phyloP scores from a whole-genome alignment of 371 early-diverging fungal genomes.

The Mortierella sp. region DNA sequence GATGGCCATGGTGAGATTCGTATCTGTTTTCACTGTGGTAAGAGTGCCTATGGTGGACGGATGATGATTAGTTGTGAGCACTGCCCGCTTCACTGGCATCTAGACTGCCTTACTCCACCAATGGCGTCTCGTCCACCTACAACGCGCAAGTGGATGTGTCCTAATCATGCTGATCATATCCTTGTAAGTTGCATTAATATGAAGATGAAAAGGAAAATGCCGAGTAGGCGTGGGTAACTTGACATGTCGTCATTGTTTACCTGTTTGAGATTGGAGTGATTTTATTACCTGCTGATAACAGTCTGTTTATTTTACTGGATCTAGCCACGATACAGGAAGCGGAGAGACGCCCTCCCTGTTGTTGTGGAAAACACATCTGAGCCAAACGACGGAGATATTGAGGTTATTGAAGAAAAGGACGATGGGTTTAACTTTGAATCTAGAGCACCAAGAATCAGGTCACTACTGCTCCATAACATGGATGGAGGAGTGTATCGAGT shows the following conservation, averaged over 20 bases:
- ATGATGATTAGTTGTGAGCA: constrained; percentile 85
- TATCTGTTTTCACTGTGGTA: constrained; percentile 72
- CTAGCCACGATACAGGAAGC: constrained; percentile 25
- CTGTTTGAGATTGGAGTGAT: too few species aligned
- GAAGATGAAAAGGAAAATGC: not conserved
- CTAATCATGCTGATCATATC: constrained; percentile 38
- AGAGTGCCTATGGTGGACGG: constrained; percentile 65
- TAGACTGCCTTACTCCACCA: constrained; percentile 90
- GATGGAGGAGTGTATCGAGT: constrained; percentile 57
- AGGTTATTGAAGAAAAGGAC: constrained; percentile 38
- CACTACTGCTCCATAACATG: constrained; percentile 18
- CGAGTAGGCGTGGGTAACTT: not conserved
- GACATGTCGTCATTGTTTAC: constrained; percentile 22
- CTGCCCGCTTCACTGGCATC: constrained; percentile 88
- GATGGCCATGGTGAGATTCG: constrained; percentile 67
- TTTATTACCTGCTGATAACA: not conserved
- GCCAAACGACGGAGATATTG: constrained; percentile 56
- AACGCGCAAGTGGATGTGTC: constrained; percentile 89
- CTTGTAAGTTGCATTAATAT: constrained; percentile 24
- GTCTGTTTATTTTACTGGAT: not conserved
- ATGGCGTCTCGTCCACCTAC: constrained; percentile 75
- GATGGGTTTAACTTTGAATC: not conserved
- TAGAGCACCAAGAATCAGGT: constrained; percentile 29
- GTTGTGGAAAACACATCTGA: constrained; percentile 12
- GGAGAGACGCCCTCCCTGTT: constrained; percentile 20